These are phyloP conservation scores for Lizonia empirigonia DNA, from an alignment of 2,329 filamentous ascomycete species.

Conservation along the genomic window DNA sequence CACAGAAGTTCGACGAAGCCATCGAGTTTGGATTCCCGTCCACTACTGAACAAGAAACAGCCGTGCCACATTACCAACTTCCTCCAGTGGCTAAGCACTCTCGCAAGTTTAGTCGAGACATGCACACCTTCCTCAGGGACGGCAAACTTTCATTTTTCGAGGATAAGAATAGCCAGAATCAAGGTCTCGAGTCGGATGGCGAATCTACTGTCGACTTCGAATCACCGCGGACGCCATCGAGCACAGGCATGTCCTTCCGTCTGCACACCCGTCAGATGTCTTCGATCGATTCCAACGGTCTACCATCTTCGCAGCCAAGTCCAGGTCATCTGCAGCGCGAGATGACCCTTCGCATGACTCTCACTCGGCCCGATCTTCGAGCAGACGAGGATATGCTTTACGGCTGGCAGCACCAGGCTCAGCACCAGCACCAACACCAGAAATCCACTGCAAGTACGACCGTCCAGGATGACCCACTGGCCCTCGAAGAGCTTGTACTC, in stretches of 20 bases:
- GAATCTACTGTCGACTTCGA: slow-evolving; percentile 44
- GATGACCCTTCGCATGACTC: slow-evolving; percentile 95
- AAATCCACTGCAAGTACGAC: slow-evolving; percentile 23
- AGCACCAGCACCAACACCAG: slow-evolving; percentile 10
- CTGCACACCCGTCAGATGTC: slow-evolving; percentile 39
- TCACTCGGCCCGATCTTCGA: slow-evolving; percentile 86
- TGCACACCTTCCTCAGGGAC: slow-evolving; percentile 64
- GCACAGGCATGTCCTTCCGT: slow-evolving; percentile 42
- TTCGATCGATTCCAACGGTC: slow-evolving; percentile 38
- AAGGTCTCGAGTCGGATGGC: slow-evolving; percentile 40
- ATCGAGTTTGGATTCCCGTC: slow-evolving; percentile 91
- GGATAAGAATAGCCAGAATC: slow-evolving; percentile 37
- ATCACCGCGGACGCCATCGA: slow-evolving; percentile 47
- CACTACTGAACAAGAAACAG: slow-evolving; percentile 32
- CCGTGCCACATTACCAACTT: slow-evolving; percentile 35
- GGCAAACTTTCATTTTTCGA: slow-evolving; percentile 57
- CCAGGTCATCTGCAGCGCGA: slow-evolving; percentile 64
- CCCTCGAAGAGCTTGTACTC: slow-evolving; percentile 59
- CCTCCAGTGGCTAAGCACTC: slow-evolving; percentile 47
- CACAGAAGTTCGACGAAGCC: slow-evolving; percentile 94
- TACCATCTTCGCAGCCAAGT: slow-evolving; percentile 31
- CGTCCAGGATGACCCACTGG: slow-evolving; percentile 57
- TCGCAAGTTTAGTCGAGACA: slow-evolving; percentile 55
- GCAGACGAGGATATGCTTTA: slow-evolving; percentile 75
- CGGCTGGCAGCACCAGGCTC: slow-evolving; percentile 61